Evolutionary conservation across 495 filamentous ascomycete genomes (phyloP), one percentile per base, ranked within the genome.

Genomic region (Thozetella sp.): DNA sequence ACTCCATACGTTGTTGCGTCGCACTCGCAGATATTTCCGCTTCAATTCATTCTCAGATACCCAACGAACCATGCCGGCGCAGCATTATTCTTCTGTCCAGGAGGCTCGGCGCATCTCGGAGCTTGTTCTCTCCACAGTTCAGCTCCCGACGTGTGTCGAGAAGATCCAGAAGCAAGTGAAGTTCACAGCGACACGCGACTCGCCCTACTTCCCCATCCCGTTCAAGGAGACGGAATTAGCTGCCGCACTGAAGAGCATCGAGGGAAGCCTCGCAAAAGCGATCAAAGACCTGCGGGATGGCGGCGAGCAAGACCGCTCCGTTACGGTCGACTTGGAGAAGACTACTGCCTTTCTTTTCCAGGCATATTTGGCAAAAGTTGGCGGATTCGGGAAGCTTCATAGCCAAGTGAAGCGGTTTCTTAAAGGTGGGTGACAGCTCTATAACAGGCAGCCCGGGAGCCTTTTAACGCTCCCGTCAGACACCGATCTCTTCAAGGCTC

Each of bases 281-380:
- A n/a, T n/a, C n/a, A n/a, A n/a, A n/a, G n/a, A n/a, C n/a, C n/a
- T n/a, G n/a, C n/a, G n/a, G n/a, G n/a, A n/a, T n/a, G n/a, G n/a
- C n/a, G n/a, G n/a, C n/a, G n/a, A n/a, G n/a, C n/a, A n/a, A n/a
- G n/a, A n/a, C n/a, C n/a, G n/a, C n/a, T n/a, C n/a, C n/a, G n/a
- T 91, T 26, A 78, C 72, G 26, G 79, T 92, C 23, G 85, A 84
- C 57, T 68, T 90, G 46, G 89, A 91, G 63, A 80, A 79, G 62
- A 82, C 88, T 2, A 82, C 86, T 9, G 83, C 83, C 22, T 91
- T 92, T 64, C 75, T 89, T 24, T 89, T 90, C 71, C 86, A 88
- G 61, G 85, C 88, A 2, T 92, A 92, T 63, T 76, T 93, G 65
- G 84, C 88, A 19, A 89, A 85, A 58, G 77, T 92, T 27, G 87